Percentiles rank a stretch among this genome's conserved stretches.
Evolutionary conservation across 2,329 filamentous ascomycete genomes (phyloP).

Genomic region (Penicillium sp.): DNA sequence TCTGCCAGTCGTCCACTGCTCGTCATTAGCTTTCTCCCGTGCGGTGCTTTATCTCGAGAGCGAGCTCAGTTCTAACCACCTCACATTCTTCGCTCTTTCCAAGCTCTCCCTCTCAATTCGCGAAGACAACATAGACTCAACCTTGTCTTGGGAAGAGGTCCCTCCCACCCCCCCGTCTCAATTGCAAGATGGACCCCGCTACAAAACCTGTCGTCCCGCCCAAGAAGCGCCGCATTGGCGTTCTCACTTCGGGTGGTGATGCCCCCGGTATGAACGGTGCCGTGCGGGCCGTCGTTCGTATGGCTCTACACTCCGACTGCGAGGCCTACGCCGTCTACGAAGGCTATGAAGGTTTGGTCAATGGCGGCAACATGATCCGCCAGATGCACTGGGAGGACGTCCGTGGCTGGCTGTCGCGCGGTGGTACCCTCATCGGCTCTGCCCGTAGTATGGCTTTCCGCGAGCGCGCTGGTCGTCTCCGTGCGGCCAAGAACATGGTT

Average conservation of each 20-base stretch:
- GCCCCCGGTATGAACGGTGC: constrained; percentile 92
- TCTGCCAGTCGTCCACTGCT: not conserved
- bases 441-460: constrained; percentile 90
- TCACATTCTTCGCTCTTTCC: constrained; percentile 5
- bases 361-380: constrained; percentile 80
- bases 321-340: constrained; percentile 81
- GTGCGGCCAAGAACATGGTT: constrained; percentile 90
- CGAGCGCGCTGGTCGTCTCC: constrained; percentile 74
- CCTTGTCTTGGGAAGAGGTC: constrained; percentile 6
- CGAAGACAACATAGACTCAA: constrained; percentile 11
- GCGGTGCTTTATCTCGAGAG: too few relatives aligned
- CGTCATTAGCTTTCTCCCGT: constrained; percentile 12
- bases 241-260: constrained; percentile 94
- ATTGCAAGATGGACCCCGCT: constrained; percentile 16
- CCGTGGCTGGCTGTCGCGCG: constrained; percentile 86
- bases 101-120: not conserved
- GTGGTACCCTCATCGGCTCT: constrained; percentile 92
- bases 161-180: not conserved
- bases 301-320: constrained; percentile 77
- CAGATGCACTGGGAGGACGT: constrained; percentile 91
- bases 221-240: constrained; percentile 64
- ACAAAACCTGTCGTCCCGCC: constrained; percentile 31
- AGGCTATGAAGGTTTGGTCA: constrained; percentile 91
- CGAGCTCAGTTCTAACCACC: constrained; percentile 4
- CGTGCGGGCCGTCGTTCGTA: constrained; percentile 84